phyloP scores from a whole-genome alignment of 2,329 filamentous ascomycete genomes.

The Alternaria viburni region DNA sequence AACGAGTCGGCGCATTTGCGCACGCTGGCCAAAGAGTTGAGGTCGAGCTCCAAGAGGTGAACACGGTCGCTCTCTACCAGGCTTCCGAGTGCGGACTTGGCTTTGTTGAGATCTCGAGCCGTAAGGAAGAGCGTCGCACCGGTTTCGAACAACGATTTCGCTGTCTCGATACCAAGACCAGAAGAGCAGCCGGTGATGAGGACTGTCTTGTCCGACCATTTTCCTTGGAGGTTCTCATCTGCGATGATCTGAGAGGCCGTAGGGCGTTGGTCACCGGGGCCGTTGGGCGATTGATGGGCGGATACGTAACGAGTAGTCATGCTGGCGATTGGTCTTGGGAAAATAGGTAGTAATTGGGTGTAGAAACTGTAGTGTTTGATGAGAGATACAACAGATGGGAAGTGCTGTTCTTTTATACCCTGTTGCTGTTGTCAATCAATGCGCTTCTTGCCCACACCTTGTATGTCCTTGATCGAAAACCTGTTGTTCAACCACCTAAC shows the following conservation, averaged over 20 bases:
- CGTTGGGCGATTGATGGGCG: constrained; percentile 23
- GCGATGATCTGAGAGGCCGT: constrained; percentile 50
- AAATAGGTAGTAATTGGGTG: not conserved
- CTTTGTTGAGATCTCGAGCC: constrained; percentile 40
- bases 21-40: constrained; percentile 25
- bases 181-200: constrained; percentile 33
- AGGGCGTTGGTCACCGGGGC: constrained; percentile 50
- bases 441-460: not conserved
- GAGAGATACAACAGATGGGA: not conserved
- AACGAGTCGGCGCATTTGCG: constrained; percentile 26
- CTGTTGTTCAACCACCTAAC: not conserved
- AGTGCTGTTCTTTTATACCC: not conserved
- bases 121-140: constrained; percentile 56
- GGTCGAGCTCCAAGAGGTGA: constrained; percentile 32
- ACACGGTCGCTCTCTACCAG: constrained; percentile 28
- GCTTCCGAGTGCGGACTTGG: constrained; percentile 25
- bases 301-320: constrained; percentile 12
- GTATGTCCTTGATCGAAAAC: not conserved
- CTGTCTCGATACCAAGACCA: constrained; percentile 35
- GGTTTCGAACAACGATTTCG: constrained; percentile 52
- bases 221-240: constrained; percentile 39
- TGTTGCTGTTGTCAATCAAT: not conserved
- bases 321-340: not conserved
- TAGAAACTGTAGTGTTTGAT: not conserved
- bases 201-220: constrained; percentile 24